Base-by-base conservation (phyloP, 768 basidiomycete species). In the Pleurotus eryngii region DNA sequence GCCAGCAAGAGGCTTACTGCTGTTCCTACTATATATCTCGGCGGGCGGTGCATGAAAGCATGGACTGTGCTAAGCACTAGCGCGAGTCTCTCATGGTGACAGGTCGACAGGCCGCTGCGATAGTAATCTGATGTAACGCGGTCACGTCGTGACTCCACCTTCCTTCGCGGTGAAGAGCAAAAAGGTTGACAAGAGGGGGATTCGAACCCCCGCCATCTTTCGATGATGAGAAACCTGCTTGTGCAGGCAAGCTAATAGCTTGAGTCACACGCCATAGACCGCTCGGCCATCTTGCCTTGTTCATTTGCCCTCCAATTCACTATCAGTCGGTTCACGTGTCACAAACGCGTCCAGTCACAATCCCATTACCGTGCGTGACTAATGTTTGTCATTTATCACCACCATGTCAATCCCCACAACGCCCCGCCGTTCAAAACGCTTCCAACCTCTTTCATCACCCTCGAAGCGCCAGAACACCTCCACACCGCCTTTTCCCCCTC, bases 141-240 rank as follows among this genome's bases (percentile, higher is more conserved):
- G 30, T 35, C 30, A 35, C 30, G 11, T 35, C 8, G 30, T 35
- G 30, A 9, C 30, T 26, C 5, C 24, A 6, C 5, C 24, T 24
- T 24, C 24, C 24, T 24, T 5, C 24, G 1, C 24, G 24, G 24
- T 20, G 20, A 20, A 2, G 20, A 42, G 18, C 37, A 63, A 67
- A 64, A 60, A 54, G 3, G 35, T 9, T 74, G 73, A 74, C 71
- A 72, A 73, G 70, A 74, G 70, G 71, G 73, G 72, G 73, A 74
- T 69, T 74, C 63, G 73, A 74, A 73, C 73, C 72, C 73, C 71
- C 70, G 73, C 72, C 71, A 60, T 60, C 67, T 63, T 69, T 64
- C 70, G 67, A 60, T 61, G 69, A 72, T 72, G 71, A 71, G 71
- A 72, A 69, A 65, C 65, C 67, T 61, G 61, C 63, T 57, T n/a